A percentile compares a stretch with the other conserved stretches of the same genome.
Conservation (phyloP, 164 flowering plant species). For the Stephania cephalantha region DNA sequence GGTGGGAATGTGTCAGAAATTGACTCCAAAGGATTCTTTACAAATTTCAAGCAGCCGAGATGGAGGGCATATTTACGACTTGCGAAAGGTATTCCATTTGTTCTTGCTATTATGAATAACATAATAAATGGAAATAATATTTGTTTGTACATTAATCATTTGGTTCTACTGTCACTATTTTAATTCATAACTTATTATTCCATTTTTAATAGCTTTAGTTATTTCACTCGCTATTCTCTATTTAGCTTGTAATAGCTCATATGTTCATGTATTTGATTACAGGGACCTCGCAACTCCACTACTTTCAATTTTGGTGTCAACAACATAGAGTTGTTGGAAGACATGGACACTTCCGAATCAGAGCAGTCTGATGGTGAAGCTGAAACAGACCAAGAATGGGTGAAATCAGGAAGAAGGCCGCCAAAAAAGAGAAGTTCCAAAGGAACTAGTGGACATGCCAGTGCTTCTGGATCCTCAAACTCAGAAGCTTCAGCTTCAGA, state of each 20-base stretch:
- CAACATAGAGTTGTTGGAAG: conserved; percentile 39
- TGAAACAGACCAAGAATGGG: conserved; percentile 39
- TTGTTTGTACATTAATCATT: background rate
- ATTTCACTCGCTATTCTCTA: background rate
- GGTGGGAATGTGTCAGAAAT: conserved; percentile 27
- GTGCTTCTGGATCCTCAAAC: conserved; percentile 12
- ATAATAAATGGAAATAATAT: background rate
- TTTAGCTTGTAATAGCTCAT: conserved; percentile 2
- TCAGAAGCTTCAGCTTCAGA: conserved; percentile 22
- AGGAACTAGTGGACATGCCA: conserved; percentile 11
- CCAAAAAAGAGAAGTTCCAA: conserved; percentile 34
- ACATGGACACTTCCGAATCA: conserved; percentile 89
- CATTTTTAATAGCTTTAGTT: background rate
- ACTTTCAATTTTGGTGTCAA: conserved; percentile 17
- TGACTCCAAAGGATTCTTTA: conserved; percentile 19
- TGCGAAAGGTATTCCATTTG: conserved; percentile 44
- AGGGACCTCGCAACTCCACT: conserved; percentile 51
- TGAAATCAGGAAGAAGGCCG: conserved; percentile 19
- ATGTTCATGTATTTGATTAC: conserved; percentile 9
- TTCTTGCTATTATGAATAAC: background rate
- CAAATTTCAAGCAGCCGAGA: conserved; percentile 17
- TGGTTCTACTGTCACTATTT: background rate
- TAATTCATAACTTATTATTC: background rate
- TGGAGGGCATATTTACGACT: conserved; percentile 42
- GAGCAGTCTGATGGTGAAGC: conserved; percentile 36